Conservation (phyloP, 495 filamentous ascomycete species). For the Aspergillus mulundensis region DNA sequence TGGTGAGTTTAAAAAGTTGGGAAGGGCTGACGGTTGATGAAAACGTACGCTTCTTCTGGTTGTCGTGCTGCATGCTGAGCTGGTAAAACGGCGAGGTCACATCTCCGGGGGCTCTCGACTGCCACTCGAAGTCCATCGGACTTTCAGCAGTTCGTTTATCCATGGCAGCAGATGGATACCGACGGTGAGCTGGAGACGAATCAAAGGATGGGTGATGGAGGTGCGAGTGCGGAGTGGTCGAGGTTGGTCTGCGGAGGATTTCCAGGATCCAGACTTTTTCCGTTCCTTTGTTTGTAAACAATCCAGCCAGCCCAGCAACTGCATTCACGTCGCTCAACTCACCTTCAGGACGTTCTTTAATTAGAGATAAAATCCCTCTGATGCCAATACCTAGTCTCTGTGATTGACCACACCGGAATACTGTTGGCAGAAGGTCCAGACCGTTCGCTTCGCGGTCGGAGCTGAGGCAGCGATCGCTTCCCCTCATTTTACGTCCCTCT, state of each 20-base stretch:
- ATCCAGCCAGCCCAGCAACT: constrained; percentile 15
- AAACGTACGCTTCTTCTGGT: constrained; percentile 48
- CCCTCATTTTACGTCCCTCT: background rate
- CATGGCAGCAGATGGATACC: constrained; percentile 23
- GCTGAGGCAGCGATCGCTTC: background rate
- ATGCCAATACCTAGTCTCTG: too few species aligned
- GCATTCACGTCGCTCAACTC: background rate
- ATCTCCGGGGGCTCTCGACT: constrained; percentile 53
- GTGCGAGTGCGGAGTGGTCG: background rate
- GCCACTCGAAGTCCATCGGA: constrained; percentile 70
- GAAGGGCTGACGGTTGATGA: background rate
- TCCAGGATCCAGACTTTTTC: constrained; percentile 17
- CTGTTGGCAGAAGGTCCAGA: background rate
- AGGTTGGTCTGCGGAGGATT: constrained; percentile 4
- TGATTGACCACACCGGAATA: too few species aligned
- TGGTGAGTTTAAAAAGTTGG: constrained; percentile 4
- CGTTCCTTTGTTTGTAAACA: constrained; percentile 21
- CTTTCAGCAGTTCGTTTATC: constrained; percentile 49
- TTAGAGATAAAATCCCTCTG: too few species aligned
- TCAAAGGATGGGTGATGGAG: background rate
- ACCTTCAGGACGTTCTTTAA: background rate
- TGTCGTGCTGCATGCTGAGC: constrained; percentile 41
- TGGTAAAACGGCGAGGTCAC: constrained; percentile 57
- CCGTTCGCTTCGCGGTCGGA: too few species aligned
- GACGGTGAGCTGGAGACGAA: background rate